Evolutionary conservation across 352 stramenopile species (phyloP).

Genomic region (Thalassiosira hispida): DNA sequence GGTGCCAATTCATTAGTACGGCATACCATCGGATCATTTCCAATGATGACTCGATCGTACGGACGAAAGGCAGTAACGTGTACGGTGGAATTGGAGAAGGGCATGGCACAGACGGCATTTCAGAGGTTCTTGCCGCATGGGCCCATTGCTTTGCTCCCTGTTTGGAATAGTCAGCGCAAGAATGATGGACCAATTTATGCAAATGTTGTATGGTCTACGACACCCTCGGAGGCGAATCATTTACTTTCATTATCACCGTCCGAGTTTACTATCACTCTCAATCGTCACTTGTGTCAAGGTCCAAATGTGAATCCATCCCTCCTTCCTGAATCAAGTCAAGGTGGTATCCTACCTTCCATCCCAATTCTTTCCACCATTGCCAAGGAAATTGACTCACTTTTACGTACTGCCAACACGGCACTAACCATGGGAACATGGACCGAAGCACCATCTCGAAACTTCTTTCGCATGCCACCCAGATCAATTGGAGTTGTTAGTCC

Average conservation of each 20-base stretch:
- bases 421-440: conserved; percentile 61
- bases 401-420: conserved; percentile 48
- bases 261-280: conserved; percentile 44
- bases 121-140: conserved; percentile 74
- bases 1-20: conserved; percentile 76
- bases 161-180: conserved; percentile 46
- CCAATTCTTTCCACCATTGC: conserved; percentile 34
- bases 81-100: conserved; percentile 64
- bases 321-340: conserved; percentile 12
- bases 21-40: conserved; percentile 48
- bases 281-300: conserved; percentile 47
- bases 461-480: conserved; percentile 47
- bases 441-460: conserved; percentile 52
- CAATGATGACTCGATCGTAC: conserved; percentile 63
- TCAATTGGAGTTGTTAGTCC: conserved; percentile 38
- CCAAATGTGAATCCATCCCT: conserved; percentile 52
- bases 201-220: conserved; percentile 82
- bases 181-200: conserved; percentile 57
- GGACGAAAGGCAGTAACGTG: conserved; percentile 74
- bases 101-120: conserved; percentile 65
- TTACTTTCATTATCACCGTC: conserved; percentile 49
- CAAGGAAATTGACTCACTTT: conserved; percentile 53
- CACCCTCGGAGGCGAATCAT: conserved; percentile 58
- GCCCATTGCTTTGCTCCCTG: conserved; percentile 77
- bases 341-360: neutral